A percentile compares a stretch with the other conserved stretches of the same genome.
Evolutionary conservation across 2,329 filamentous ascomycete genomes (phyloP).

Genomic region (Ophiostoma novo-ulmi): DNA sequence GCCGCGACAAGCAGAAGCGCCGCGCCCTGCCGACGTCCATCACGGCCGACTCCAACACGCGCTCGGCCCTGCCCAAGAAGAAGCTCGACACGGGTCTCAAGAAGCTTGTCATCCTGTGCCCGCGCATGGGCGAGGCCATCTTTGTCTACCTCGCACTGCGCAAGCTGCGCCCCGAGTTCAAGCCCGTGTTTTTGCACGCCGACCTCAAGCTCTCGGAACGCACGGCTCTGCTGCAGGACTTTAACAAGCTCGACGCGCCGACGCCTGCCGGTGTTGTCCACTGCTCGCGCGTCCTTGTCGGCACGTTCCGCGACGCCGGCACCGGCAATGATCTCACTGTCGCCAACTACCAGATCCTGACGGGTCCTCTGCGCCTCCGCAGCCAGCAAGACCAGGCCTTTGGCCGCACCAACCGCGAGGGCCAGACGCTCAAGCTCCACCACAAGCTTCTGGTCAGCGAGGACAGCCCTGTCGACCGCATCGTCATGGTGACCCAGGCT

Average conservation of each 20-base stretch:
- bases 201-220: constrained; percentile 27
- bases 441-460: constrained; percentile 28
- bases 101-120: constrained; percentile 30
- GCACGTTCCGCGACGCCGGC: constrained; percentile 28
- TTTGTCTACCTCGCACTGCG: constrained; percentile 29
- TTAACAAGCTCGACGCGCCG: constrained; percentile 23
- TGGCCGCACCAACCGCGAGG: constrained; percentile 29
- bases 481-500: constrained; percentile 29
- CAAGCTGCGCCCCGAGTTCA: constrained; percentile 23
- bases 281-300: constrained; percentile 24
- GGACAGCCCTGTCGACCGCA: constrained; percentile 29
- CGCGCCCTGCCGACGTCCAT: constrained; percentile 13
- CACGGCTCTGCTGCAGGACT: constrained; percentile 25
- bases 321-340: constrained; percentile 28
- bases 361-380: constrained; percentile 28
- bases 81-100: constrained; percentile 23
- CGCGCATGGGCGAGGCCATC: constrained; percentile 28
- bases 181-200: constrained; percentile 26
- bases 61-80: constrained; percentile 18
- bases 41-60: constrained; percentile 7
- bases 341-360: constrained; percentile 30
- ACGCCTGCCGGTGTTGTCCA: constrained; percentile 13
- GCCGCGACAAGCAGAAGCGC: constrained; percentile 21
- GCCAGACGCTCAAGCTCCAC: constrained; percentile 28
- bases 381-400: constrained; percentile 29